Base-by-base conservation (phyloP, 805 yeast species). In the Limtongia smithiae region DNA sequence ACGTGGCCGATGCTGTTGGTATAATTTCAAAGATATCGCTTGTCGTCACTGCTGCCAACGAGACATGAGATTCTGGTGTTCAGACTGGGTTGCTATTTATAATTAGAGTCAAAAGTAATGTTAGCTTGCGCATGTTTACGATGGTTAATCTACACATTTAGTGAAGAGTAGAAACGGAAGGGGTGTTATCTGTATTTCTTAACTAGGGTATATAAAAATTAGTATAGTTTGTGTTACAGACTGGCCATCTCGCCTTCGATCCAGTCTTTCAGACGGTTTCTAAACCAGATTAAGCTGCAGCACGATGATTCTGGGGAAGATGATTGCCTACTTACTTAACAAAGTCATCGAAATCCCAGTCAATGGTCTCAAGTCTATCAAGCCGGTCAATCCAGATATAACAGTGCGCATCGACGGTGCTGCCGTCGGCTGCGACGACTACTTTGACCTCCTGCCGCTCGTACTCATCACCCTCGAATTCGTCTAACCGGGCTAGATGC, bases 391-490 rank as follows among this genome's bases (percentile, higher is more conserved):
- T 50, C 62, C 62, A 59, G 22, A 54, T 48, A 36, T 59, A 59
- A 12, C 52, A 45, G 37, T 54, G 31, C 14, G 55, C 60, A 20
- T 46, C 43, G n/a, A 31, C n/a, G 11, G 18, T 12, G 17, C 31
- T 22, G 3, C 28, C 47, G 1, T 44, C 45, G 4, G 30, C 37
- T 11, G 17, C n/a, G 14, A 30, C 39, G 14, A n/a, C 24, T 2
- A 56, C 58, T 1, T 22, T 11, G 2, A 59, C 54, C 21, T 24
- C 4, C 27, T 30, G 35, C 14, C 63, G 47, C 20, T 40, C 40
- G 38, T 61, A 61, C 37, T 61, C 64, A 33, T 46, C 55, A 2
- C 60, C 62, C 39, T 61, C 64, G 34, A 56, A 61, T 9, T 37
- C 37, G 37, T 61, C 64, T 2, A 61, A 54, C 12, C 33, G 44